A percentile compares a stretch with the other conserved stretches of the same genome.
These are phyloP conservation scores for Cinnamomum chago DNA, from an alignment of 164 flowering plant species.

Conservation along the genomic window DNA sequence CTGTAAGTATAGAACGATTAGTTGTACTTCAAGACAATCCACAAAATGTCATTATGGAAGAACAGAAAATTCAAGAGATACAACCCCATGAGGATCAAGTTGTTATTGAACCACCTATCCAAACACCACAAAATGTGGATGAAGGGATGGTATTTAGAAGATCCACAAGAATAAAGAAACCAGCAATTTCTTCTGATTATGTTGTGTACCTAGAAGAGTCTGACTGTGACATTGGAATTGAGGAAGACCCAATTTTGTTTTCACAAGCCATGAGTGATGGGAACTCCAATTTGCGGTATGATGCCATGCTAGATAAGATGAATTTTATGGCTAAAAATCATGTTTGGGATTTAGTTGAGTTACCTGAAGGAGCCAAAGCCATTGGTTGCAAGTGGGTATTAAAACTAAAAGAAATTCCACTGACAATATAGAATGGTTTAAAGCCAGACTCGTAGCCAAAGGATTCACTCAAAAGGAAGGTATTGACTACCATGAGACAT, in stretches of 20 bases:
- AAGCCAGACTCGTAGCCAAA: too few relatives aligned
- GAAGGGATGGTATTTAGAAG: not conserved
- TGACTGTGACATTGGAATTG: too few relatives aligned
- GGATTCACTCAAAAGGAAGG: too few relatives aligned
- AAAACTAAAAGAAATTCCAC: not conserved
- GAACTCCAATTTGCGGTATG: not conserved
- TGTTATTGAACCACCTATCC: not conserved
- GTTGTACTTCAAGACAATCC: not conserved
- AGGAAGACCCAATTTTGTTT: not conserved
- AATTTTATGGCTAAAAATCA: not conserved
- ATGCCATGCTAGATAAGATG: constrained; percentile 1
- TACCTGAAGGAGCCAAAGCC: not conserved
- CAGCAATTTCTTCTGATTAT: not conserved
- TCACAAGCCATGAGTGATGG: not conserved
- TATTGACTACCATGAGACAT: too few relatives aligned
- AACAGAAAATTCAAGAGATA: not conserved
- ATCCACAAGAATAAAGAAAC: constrained; percentile 1
- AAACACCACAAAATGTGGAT: not conserved
- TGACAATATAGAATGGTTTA: not conserved
- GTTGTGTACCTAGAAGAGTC: not conserved
- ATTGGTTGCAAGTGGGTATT: constrained; percentile 4
- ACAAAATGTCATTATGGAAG: not conserved
- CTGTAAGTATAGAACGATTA: not conserved
- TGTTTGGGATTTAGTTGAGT: not conserved
- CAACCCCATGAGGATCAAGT: not conserved